A percentile compares a stretch with the other conserved stretches of the same genome.
These are phyloP conservation scores for Amanita exitialis DNA, from an alignment of 768 basidiomycete genomes.

Conservation along the genomic window DNA sequence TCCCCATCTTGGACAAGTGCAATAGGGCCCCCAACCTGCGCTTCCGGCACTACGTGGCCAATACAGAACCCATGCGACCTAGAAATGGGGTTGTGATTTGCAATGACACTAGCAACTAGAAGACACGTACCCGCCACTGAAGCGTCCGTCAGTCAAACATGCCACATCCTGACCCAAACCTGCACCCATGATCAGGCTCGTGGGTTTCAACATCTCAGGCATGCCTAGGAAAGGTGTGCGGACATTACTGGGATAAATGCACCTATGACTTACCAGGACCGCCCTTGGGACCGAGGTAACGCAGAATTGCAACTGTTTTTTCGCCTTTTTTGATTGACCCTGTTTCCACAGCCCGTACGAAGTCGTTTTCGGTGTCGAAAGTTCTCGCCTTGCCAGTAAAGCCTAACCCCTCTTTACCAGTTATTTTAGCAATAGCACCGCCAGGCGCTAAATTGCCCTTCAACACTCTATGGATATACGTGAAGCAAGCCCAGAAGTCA, in stretches of 20 bases:
- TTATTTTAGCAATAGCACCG: conserved; percentile 95
- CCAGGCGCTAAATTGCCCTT: conserved; percentile 90
- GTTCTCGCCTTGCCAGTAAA: conserved; percentile 90
- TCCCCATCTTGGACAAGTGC: conserved; percentile 87
- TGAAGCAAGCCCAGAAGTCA: background rate
- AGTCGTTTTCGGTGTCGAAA: conserved; percentile 86
- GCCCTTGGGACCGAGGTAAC: conserved; percentile 95
- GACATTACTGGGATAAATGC: background rate
- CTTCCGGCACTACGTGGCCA: conserved; percentile 95
- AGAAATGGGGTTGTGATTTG: conserved; percentile 6
- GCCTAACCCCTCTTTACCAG: conserved; percentile 85
- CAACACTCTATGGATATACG: conserved; percentile 50
- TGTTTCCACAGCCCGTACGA: conserved; percentile 79
- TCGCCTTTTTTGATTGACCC: conserved; percentile 89
- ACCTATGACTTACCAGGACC: conserved; percentile 65
- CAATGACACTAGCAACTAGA: conserved; percentile 8
- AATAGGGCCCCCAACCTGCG: conserved; percentile 89
- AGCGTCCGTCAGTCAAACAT: conserved; percentile 94
- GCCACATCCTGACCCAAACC: conserved; percentile 94
- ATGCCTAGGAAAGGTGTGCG: conserved; percentile 48
- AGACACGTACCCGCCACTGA: conserved; percentile 83
- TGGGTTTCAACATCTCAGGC: conserved; percentile 99
- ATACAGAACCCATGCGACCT: conserved; percentile 96
- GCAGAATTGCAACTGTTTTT: conserved; percentile 91
- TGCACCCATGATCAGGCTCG: conserved; percentile 97